Base-by-base conservation (phyloP, 2,329 filamentous ascomycete species). In the Cladosporium sp. region DNA sequence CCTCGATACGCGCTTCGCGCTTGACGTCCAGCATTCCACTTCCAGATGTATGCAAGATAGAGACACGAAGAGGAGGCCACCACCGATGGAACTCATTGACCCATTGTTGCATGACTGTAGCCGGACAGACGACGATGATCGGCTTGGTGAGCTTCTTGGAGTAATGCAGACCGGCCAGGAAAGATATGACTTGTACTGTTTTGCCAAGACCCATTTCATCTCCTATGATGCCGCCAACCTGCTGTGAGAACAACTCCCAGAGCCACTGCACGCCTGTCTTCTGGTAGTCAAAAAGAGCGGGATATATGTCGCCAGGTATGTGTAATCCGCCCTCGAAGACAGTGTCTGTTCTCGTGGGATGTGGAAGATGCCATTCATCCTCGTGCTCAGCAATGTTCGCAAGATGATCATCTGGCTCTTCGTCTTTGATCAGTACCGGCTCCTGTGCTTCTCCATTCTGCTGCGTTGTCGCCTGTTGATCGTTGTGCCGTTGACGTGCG, bases 151-250 rank as follows among this genome's bases (percentile, higher is more conserved):
- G 79, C 63, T 84, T 87, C 60, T 86, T 87, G 70, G 90, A 97
- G 70, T 96, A 91, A 67, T 98, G 93, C 8, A 98, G 74, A 2
- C 89, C 89, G 2, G 93, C 91, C 45, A 98, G 76, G 62, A 95
- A 95, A 0, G 89, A 84, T 46, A 88, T 87, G 43, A 83, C 77
- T 64, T 88, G 85, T 22, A 88, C 86, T 1, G 93, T 98, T 72
- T 98, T 98, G 3, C 93, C 93, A n/a, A 98, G 74, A 1, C 95
- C 93, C 93, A 98, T 98, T 70, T 98, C 93, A 65, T 98, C 93
- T 5, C 92, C 93, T 37, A 98, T 81, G 50, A 98, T 97, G 2
- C 93, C 93, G 19, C 93, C 93, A 4, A 95, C 90, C 56, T 86
- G 82, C 66, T 96, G 90, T 52, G 84, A 83, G 66, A 95, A 92